Evolutionary conservation across 768 basidiomycete genomes (phyloP).

Genomic region (Trametes meyenii): DNA sequence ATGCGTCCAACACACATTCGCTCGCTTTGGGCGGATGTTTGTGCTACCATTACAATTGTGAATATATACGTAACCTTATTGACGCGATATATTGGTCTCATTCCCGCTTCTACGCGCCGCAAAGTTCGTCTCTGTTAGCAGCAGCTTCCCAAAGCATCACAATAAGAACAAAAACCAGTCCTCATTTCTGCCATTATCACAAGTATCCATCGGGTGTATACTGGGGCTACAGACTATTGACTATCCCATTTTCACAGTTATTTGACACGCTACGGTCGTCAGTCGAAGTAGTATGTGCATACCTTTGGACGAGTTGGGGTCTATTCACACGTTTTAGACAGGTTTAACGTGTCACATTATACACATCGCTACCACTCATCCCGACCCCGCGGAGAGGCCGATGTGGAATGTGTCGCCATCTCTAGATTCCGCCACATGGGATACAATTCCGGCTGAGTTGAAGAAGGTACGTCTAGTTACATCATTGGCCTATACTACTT

Average conservation of each 20-base stretch:
- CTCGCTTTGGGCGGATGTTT: no score
- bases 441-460: constrained; percentile 59
- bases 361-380: constrained; percentile 60
- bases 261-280: constrained; percentile 37
- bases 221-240: background rate
- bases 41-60: no score
- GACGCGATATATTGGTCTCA: no score
- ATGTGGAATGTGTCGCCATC: constrained; percentile 47
- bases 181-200: no score
- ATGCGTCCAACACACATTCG: no score
- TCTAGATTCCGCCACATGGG: constrained; percentile 51
- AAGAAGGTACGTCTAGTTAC: constrained; percentile 50
- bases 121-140: no score
- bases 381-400: constrained; percentile 58
- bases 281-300: constrained; percentile 3
- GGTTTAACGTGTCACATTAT: constrained; percentile 41
- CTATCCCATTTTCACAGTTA: constrained; percentile 38
- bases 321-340: constrained; percentile 12
- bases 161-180: no score
- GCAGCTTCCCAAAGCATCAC: no score
- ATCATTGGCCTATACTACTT: background rate
- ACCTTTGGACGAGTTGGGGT: background rate
- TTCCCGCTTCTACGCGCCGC: no score
- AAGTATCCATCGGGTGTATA: no score
- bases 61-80: no score